Evolutionary conservation across 768 basidiomycete species (phyloP).

Genomic region (Inosperma sp.): DNA sequence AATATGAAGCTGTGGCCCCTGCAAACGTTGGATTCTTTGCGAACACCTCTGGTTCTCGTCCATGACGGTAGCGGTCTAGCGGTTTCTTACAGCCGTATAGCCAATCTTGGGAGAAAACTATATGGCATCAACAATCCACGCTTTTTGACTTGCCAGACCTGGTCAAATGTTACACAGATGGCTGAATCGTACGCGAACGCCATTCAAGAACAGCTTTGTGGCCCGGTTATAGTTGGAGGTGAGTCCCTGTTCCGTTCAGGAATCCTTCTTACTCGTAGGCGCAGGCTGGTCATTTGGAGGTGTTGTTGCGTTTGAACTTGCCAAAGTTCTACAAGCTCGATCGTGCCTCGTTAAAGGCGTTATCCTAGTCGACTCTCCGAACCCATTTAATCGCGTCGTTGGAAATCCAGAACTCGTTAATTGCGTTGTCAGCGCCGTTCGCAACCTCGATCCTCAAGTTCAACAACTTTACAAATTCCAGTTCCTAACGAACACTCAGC

Average conservation of each 20-base stretch:
- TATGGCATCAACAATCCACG: slow-evolving; percentile 61
- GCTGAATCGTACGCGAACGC: slow-evolving; percentile 45
- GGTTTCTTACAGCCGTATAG: slow-evolving; percentile 45
- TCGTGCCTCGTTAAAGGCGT: slow-evolving; percentile 48
- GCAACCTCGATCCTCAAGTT: slow-evolving; percentile 28
- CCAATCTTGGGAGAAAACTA: slow-evolving; percentile 44
- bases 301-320: slow-evolving; percentile 63
- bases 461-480: slow-evolving; percentile 40
- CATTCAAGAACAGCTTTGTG: slow-evolving; percentile 32
- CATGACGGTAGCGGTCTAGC: slow-evolving; percentile 71
- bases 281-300: slow-evolving; percentile 81
- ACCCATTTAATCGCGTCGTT: slow-evolving; percentile 47
- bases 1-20: slow-evolving; percentile 20
- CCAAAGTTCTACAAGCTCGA: slow-evolving; percentile 42
- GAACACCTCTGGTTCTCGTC: slow-evolving; percentile 53
- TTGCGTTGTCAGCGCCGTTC: slow-evolving; percentile 33
- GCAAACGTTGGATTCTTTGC: slow-evolving; percentile 28
- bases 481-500: slow-evolving; percentile 43
- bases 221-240: slow-evolving; percentile 58
- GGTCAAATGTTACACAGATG: slow-evolving; percentile 51
- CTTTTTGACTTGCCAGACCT: slow-evolving; percentile 40
- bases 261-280: not conserved
- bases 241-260: slow-evolving; percentile 13
- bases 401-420: slow-evolving; percentile 52
- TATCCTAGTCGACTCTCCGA: slow-evolving; percentile 63